Conservation (phyloP, 139 green algal species). For the Pedinophyceae sp. region DNA sequence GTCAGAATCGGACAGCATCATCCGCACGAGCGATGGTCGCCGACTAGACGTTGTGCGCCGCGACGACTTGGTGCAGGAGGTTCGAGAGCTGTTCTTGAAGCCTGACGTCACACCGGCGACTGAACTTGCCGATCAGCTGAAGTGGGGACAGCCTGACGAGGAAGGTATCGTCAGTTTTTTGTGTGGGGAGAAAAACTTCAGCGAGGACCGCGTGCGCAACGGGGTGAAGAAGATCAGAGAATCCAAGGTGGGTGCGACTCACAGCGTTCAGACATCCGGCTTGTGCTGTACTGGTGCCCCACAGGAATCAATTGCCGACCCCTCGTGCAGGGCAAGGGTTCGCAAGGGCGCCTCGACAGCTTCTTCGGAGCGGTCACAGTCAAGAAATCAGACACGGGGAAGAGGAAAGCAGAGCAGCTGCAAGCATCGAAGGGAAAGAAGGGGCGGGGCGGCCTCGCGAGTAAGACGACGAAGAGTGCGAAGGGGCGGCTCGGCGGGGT, state of each 20-base stretch:
- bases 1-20: not conserved
- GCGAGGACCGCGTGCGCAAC: constrained; percentile 47
- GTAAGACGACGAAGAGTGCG: no score
- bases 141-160: constrained; percentile 75
- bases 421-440: no score
- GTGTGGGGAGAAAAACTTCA: constrained; percentile 86
- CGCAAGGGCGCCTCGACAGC: constrained; percentile 45
- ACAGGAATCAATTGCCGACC: not conserved
- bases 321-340: constrained; percentile 2
- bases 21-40: not conserved
- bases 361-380: constrained; percentile 61
- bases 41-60: no score
- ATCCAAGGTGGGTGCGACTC: not conserved
- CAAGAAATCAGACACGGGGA: no score
- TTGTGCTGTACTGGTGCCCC: not conserved
- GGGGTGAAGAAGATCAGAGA: not conserved
- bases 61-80: constrained; percentile 21
- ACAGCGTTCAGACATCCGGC: not conserved
- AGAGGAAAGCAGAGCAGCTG: no score
- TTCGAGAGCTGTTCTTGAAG: constrained; percentile 27
- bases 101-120: constrained; percentile 27
- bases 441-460: no score
- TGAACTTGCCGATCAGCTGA: constrained; percentile 29
- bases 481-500: no score
- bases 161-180: constrained; percentile 84